Conservation (phyloP, 2,329 filamentous ascomycete genomes). For the Aureobasidium vineae region DNA sequence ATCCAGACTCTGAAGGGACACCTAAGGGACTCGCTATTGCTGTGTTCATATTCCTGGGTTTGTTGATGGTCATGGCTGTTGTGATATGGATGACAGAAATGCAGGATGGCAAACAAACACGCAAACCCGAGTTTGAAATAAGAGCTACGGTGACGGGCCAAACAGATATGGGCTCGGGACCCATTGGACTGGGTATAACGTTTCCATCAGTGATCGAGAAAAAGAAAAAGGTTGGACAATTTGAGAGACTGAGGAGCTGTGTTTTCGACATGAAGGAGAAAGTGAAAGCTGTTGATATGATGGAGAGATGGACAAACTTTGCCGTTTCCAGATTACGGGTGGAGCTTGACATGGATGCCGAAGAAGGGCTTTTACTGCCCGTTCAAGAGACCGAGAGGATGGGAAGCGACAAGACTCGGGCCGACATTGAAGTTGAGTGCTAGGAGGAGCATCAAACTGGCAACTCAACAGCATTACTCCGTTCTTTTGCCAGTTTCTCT, state of each 20-base stretch:
- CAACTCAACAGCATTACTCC: slow-evolving; percentile 5
- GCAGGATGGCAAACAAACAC: too few species aligned
- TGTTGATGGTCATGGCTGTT: not conserved
- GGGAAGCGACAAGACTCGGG: not conserved
- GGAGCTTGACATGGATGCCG: not conserved
- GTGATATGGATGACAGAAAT: not conserved
- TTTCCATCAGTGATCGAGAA: not conserved
- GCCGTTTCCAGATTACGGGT: not conserved
- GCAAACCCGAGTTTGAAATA: not conserved
- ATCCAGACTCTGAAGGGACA: not conserved
- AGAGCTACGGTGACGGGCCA: not conserved
- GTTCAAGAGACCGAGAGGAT: not conserved
- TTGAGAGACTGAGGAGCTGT: too few species aligned
- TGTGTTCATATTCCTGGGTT: not conserved
- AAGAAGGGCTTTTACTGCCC: not conserved
- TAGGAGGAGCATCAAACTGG: not conserved
- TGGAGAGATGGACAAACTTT: not conserved
- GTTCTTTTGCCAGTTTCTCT: slow-evolving; percentile 22
- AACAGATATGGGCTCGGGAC: not conserved
- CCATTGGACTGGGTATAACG: slow-evolving; percentile 7
- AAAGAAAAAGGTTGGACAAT: not conserved
- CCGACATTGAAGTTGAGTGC: too few species aligned
- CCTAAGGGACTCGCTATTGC: not conserved
- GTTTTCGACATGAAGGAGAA: too few species aligned
- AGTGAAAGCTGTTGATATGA: not conserved